These are phyloP conservation scores for Cornus suecica DNA, from an alignment of 148 eudicot species.

Conservation along the genomic window DNA sequence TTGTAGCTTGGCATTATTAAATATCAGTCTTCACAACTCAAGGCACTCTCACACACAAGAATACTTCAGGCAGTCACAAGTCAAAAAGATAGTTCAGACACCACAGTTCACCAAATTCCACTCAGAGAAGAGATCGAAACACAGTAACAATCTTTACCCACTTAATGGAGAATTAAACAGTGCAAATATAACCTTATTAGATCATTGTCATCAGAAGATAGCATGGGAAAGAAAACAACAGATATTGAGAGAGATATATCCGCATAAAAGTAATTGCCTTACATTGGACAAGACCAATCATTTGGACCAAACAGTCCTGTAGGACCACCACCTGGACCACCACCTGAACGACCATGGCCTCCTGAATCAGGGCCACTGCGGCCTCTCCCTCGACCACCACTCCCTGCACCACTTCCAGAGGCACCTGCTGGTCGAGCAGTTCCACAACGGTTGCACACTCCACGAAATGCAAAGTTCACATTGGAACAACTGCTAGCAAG, in stretches of 20 bases:
- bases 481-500: conserved; percentile 76
- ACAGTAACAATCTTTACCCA: background rate
- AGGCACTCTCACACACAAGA: background rate
- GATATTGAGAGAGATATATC: background rate
- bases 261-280: conserved; percentile 26
- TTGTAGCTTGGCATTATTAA: background rate
- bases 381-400: conserved; percentile 90
- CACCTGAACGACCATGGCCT: conserved; percentile 47
- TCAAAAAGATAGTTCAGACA: background rate
- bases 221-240: background rate
- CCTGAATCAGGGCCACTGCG: conserved; percentile 67
- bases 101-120: background rate
- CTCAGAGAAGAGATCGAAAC: background rate
- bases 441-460: conserved; percentile 99
- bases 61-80: background rate
- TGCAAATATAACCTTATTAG: background rate
- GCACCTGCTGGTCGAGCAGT: conserved; percentile 91
- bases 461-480: conserved; percentile 96
- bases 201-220: background rate
- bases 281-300: conserved; percentile 99
- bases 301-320: conserved; percentile 94
- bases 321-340: conserved; percentile 60
- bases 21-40: background rate
- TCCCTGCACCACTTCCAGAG: conserved; percentile 63
- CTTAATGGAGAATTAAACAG: background rate